Evolutionary conservation across 208 protist species (phyloP).

Genomic region (Willaertia magna): DNA sequence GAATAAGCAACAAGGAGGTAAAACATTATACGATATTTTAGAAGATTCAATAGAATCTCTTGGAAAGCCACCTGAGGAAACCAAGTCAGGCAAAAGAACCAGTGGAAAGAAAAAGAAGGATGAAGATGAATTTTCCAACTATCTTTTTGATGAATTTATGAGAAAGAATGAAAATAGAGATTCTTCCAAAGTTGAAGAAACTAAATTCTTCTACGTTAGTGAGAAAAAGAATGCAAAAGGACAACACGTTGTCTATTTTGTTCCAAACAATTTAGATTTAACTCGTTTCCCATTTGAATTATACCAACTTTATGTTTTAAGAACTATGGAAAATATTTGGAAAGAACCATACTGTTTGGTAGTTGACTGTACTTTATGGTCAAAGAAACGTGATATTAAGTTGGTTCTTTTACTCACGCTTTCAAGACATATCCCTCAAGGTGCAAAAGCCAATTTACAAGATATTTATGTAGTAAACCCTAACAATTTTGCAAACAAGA

Average conservation of each 20-base stretch:
- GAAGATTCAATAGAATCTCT: background rate
- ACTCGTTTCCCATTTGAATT: background rate
- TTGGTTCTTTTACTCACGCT: background rate
- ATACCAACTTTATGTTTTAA: background rate
- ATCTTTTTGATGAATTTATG: background rate
- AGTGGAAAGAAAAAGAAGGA: background rate
- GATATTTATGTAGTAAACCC: background rate
- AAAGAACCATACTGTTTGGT: background rate
- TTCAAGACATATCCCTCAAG: background rate
- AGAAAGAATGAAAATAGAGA: background rate
- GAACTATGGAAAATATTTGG: background rate
- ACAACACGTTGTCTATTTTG: background rate
- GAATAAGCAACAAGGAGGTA: background rate
- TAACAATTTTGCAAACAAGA: background rate
- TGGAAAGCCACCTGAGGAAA: background rate
- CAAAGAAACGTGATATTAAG: background rate
- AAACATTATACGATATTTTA: background rate
- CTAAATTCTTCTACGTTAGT: background rate
- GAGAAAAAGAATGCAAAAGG: background rate
- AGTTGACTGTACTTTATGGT: background rate
- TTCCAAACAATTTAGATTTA: background rate
- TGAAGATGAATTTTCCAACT: background rate
- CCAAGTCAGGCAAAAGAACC: background rate
- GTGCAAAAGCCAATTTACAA: background rate
- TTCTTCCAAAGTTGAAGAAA: background rate